These are phyloP conservation scores for Xenoacremonium recifei DNA, from an alignment of 2,329 filamentous ascomycete genomes.

Conservation along the genomic window DNA sequence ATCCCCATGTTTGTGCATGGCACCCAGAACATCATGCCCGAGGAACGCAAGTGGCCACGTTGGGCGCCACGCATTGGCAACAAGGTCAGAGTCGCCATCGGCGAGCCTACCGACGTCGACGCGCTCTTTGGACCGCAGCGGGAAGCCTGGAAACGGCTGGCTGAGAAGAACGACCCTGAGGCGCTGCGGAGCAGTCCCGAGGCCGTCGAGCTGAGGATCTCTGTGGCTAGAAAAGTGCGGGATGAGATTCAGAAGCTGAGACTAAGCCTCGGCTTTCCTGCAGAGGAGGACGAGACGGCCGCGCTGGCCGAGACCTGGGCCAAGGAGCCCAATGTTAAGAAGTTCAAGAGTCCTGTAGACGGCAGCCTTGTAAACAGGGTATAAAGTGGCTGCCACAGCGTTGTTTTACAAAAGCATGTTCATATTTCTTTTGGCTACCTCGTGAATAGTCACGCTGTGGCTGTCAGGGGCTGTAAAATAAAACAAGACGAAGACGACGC, in stretches of 20 bases:
- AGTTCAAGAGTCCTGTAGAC: conserved; percentile 54
- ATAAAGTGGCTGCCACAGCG: conserved; percentile 15
- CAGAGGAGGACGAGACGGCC: conserved; percentile 76
- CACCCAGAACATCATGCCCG: conserved; percentile 83
- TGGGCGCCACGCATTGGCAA: conserved; percentile 76
- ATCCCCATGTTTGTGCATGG: conserved; percentile 95
- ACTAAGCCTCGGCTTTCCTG: conserved; percentile 64
- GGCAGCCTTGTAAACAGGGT: conserved; percentile 47
- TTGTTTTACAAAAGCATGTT: too few relatives aligned
- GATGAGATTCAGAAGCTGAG: conserved; percentile 79
- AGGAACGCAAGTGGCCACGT: conserved; percentile 74
- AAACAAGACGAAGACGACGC: conserved; percentile 8
- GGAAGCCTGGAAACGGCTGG: conserved; percentile 69
- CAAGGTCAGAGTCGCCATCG: conserved; percentile 72
- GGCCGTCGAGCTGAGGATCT: conserved; percentile 67
- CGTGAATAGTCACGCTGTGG: conserved; percentile 12
- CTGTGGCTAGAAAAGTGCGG: conserved; percentile 76
- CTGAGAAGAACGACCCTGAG: conserved; percentile 48
- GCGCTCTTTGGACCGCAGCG: conserved; percentile 76
- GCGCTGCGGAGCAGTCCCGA: conserved; percentile 49
- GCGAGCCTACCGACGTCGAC: conserved; percentile 73
- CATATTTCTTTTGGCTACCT: conserved; percentile 10
- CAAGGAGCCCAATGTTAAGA: conserved; percentile 45
- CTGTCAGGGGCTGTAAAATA: conserved; percentile 2
- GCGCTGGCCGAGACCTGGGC: conserved; percentile 81